Base-by-base conservation (phyloP, 768 basidiomycete species). In the Podaxis rugospora region DNA sequence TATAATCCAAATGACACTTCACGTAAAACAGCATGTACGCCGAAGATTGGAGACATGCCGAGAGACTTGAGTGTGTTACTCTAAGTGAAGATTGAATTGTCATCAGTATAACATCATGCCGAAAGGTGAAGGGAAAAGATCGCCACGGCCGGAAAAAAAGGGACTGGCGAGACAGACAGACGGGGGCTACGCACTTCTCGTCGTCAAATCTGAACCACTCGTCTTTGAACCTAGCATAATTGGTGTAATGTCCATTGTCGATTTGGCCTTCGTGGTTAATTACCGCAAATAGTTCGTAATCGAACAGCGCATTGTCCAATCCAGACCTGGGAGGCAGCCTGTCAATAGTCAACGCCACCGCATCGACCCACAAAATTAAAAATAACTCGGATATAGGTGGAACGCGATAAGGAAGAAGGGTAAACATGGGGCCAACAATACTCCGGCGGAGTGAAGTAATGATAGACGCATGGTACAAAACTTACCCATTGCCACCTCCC, bases 11-110 rank as follows among this genome's bases (percentile, higher is more conserved):
- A 63, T 92, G 85, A 10, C 91, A 85, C 72, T 95, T 95, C 63
- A 93, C 92, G 70, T 96, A 97, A 76, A 95, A 95, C 64, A 93
- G 92, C 94, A 96, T 95, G 72, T 96, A 96, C 4, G 92, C 89
- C 52, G 85, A 80, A 18, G 93, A 92, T 52, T 72, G 76, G 44
- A 95, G 78, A 57, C 89, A 90, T 0, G 82, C 81, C 6, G 81
- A 78, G 21, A 95, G 78, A 25, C 78, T 88, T 10, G 93, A 84
- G 21, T 80, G 82, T 0, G 86, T 86, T 9, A 95, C 92, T 73
- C 89, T 90, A 67, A 13, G 16, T 9, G 32, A 49, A 47, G 42
- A 59, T 42, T 16, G 46, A 23, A 53, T 21, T 16, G 28, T 32
- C 3, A 40, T 16, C 37, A 27, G 37, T 18, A 28, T 36, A 46